Conservation (phyloP, 2,329 filamentous ascomycete genomes). For the Scedosporium minutisporum region DNA sequence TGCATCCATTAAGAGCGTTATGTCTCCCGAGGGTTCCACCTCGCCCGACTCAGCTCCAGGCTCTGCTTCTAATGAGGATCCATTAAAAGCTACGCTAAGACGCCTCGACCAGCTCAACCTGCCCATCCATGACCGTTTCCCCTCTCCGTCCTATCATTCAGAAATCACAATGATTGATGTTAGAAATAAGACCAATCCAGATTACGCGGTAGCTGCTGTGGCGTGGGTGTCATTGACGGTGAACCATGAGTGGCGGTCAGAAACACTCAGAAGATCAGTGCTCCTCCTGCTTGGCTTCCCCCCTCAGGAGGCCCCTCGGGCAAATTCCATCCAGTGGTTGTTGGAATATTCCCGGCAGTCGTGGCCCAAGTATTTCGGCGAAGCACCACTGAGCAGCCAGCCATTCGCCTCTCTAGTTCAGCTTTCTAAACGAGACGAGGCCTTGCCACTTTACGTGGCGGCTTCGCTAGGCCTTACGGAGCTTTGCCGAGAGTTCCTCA, state of each 20-base stretch:
- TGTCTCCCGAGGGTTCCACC: too few relatives aligned
- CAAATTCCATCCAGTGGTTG: conserved; percentile 3
- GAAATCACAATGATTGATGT: neutral
- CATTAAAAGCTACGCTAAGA: neutral
- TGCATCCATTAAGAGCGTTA: neutral
- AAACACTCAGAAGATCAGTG: neutral
- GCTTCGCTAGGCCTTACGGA: conserved; percentile 1
- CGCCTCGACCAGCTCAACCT: neutral
- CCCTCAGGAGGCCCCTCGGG: neutral
- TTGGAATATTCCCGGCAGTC: neutral
- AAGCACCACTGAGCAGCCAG: neutral
- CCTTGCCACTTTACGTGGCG: neutral
- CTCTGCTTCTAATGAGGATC: neutral
- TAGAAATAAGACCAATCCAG: conserved; percentile 2
- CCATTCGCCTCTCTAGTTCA: neutral
- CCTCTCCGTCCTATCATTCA: neutral
- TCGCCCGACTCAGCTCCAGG: neutral
- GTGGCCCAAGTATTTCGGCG: neutral
- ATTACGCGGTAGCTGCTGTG: neutral
- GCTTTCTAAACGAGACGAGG: neutral
- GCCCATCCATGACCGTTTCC: neutral
- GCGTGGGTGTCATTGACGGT: neutral
- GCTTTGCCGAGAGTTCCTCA: neutral
- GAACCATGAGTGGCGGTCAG: neutral
- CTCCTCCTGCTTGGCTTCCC: neutral